phyloP scores from a whole-genome alignment of 2,329 filamentous ascomycete genomes.

The Stagonosporopsis vannaccii region DNA sequence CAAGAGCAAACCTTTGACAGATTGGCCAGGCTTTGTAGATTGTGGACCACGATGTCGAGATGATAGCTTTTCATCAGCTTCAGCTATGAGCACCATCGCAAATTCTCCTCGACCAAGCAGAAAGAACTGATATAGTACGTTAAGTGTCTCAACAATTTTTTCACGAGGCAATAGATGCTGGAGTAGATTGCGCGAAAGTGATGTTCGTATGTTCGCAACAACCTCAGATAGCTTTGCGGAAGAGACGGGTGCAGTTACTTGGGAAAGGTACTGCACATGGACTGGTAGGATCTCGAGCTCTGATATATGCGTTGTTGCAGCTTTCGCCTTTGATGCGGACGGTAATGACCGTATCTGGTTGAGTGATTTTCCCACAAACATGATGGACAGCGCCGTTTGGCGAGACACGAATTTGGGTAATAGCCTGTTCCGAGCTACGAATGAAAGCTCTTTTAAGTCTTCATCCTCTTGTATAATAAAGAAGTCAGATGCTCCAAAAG shows the following conservation, averaged over 20 bases:
- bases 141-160: constrained; percentile 78
- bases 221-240: constrained; percentile 73
- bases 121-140: constrained; percentile 84
- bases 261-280: constrained; percentile 73
- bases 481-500: constrained; percentile 82
- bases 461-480: constrained; percentile 66
- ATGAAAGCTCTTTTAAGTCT: constrained; percentile 40
- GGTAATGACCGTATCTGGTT: constrained; percentile 73
- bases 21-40: constrained; percentile 54
- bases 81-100: constrained; percentile 81
- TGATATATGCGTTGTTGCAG: constrained; percentile 39
- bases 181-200: constrained; percentile 82
- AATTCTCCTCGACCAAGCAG: constrained; percentile 90
- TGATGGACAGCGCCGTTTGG: constrained; percentile 78
- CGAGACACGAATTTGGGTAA: constrained; percentile 81
- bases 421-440: constrained; percentile 55
- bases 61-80: constrained; percentile 82
- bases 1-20: constrained; percentile 69
- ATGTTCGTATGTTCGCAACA: constrained; percentile 78
- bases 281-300: constrained; percentile 69
- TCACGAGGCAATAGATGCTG: constrained; percentile 81
- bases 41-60: constrained; percentile 67
- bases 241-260: constrained; percentile 76
- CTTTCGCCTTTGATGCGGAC: constrained; percentile 39
- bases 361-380: constrained; percentile 89